A percentile compares a stretch with the other conserved stretches of the same genome.
Evolutionary conservation across 2,329 filamentous ascomycete species (phyloP).

Genomic region (Basipetospora chlamydospora): DNA sequence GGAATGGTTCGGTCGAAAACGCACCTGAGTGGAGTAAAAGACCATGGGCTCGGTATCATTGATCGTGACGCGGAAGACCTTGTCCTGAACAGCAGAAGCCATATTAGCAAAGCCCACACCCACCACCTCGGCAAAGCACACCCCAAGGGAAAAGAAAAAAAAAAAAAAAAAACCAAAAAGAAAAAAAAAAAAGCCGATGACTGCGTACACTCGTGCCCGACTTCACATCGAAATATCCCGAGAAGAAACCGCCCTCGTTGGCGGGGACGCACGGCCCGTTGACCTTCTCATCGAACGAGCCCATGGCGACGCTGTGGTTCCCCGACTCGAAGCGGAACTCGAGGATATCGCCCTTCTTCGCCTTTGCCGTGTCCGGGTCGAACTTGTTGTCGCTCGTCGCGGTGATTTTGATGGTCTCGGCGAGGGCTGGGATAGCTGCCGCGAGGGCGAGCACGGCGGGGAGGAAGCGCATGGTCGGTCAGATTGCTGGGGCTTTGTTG

Average conservation of each 20-base stretch:
- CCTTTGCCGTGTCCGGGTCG: conserved; percentile 26
- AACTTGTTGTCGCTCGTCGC: conserved; percentile 27
- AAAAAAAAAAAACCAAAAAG: too few species aligned
- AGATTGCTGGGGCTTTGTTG: too few species aligned
- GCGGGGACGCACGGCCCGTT: conserved; percentile 21
- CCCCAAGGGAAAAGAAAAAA: too few species aligned
- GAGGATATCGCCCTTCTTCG: conserved; percentile 30
- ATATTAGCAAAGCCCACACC: background rate
- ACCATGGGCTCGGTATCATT: conserved; percentile 16
- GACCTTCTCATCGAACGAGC: conserved; percentile 24
- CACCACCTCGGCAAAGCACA: too few species aligned
- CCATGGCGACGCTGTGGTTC: conserved; percentile 34
- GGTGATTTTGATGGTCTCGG: conserved; percentile 19
- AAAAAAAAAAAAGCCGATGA: too few species aligned
- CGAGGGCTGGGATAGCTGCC: conserved; percentile 8
- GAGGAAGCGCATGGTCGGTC: conserved; percentile 1
- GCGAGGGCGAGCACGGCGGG: conserved; percentile 4
- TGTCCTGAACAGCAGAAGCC: conserved; percentile 5
- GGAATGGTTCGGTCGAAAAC: background rate
- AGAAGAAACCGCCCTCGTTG: conserved; percentile 4
- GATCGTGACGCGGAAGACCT: conserved; percentile 14
- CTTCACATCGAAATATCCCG: conserved; percentile 1
- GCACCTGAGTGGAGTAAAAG: conserved; percentile 15
- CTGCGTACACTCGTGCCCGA: conserved; percentile 3
- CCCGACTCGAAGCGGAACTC: conserved; percentile 38